Percentiles rank a stretch among this genome's conserved stretches.
phyloP scores from a whole-genome alignment of 371 early-diverging fungal genomes.

The Lichtheimia ramosa region DNA sequence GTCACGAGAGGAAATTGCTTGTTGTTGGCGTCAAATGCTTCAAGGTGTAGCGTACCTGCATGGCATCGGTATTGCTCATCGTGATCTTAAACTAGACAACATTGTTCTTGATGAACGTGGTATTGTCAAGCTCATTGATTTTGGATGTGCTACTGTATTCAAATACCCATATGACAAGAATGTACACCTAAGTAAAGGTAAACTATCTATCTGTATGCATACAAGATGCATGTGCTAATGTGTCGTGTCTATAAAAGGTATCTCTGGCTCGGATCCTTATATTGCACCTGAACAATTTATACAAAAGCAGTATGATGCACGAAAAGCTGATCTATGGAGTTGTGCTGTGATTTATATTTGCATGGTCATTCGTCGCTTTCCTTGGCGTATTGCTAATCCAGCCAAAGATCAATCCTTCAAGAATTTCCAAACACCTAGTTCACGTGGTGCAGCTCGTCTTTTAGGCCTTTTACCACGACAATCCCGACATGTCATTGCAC shows the following conservation, averaged over 20 bases:
- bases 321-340: constrained; percentile 71
- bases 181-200: constrained; percentile 26
- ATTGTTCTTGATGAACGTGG: constrained; percentile 66
- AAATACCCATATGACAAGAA: constrained; percentile 61
- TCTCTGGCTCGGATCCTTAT: constrained; percentile 62
- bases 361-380: constrained; percentile 66
- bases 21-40: constrained; percentile 73
- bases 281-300: constrained; percentile 61
- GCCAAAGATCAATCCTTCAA: constrained; percentile 46
- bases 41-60: constrained; percentile 73
- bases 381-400: constrained; percentile 59
- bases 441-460: constrained; percentile 39
- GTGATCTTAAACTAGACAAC: constrained; percentile 88
- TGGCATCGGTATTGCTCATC: constrained; percentile 77
- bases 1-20: constrained; percentile 56
- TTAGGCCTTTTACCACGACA: constrained; percentile 49
- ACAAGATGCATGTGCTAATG: background rate
- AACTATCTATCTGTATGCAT: background rate
- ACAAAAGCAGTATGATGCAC: constrained; percentile 55
- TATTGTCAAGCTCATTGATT: constrained; percentile 87
- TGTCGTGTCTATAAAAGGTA: constrained; percentile 14
- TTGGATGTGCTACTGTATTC: constrained; percentile 85
- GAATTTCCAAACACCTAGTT: constrained; percentile 31
- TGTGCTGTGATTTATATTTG: constrained; percentile 71
- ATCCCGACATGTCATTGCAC: constrained; percentile 34